Evolutionary conservation across 2,329 filamentous ascomycete species (phyloP), one percentile per base, ranked within the genome.

Genomic region (Phaeosphaeriaceae sp.): DNA sequence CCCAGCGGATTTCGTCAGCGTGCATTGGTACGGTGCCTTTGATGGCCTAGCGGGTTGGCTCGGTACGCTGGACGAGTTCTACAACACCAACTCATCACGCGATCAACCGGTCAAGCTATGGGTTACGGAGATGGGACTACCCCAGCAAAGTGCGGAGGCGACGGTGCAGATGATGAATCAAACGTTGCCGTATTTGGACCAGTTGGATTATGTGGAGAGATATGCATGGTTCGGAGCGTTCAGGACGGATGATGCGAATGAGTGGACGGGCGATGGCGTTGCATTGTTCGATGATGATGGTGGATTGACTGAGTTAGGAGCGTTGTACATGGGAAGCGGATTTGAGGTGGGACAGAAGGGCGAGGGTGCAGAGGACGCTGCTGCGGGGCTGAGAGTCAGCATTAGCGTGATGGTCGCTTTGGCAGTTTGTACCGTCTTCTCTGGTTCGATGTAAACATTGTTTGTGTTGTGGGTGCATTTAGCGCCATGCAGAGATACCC

Each of bases 111-210:
- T 77, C 42, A 74, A 68, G 61, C 86, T 94, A 58, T 95, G 91
- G 92, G 81, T 94, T 9, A 95, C 92, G 22, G 92, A 95, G 75
- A 91, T 91, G 77, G 91, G 89, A 48, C 82, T 85, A 42, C 77
- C 82, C 55, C 79, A 90, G 60, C 81, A 85, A 62, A 80, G 84
- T 40, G 83, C 91, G 8, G 60, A 76, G 0, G 78, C 82, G 0
- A 90, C 89, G 0, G 85, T 92, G 66, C 67, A 73, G 0, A 93
- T 92, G 78, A 93, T 88, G 82, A 93, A 93, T 68, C 81, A 82
- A 64, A 88, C 86, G 0, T 75, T 86, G 52, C 84, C 88, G 21
- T 94, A 89, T 75, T 85, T 95, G 52, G 91, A 94, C 71, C 79
- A 82, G 0, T 71, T 88, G 24, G 79, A 83, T 55, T 83, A 76